Conservation (phyloP, 192 early-diverging fungal genomes). For the Gaertneriomyces sp. region DNA sequence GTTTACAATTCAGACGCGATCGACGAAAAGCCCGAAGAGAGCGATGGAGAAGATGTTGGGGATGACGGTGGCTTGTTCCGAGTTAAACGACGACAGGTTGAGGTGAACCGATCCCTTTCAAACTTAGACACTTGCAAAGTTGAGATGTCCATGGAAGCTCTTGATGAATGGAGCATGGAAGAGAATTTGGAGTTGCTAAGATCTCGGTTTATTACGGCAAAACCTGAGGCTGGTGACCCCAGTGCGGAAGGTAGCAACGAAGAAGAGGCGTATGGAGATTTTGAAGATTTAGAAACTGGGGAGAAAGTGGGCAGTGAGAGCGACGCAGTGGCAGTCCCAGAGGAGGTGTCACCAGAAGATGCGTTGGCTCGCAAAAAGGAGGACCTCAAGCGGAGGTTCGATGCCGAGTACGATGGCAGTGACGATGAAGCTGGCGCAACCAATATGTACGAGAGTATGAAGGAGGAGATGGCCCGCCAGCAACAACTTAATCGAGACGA, state of each 20-base stretch:
- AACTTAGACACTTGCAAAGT: slow-evolving; percentile 67
- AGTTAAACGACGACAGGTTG: slow-evolving; percentile 36
- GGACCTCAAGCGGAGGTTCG: slow-evolving; percentile 90
- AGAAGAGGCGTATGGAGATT: slow-evolving; percentile 70
- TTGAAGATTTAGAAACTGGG: slow-evolving; percentile 71
- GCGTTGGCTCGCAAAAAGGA: slow-evolving; percentile 73
- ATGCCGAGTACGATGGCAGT: slow-evolving; percentile 73
- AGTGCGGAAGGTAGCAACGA: slow-evolving; percentile 37
- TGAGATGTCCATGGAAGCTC: slow-evolving; percentile 50
- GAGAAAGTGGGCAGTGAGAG: slow-evolving; percentile 40
- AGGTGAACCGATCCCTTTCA: slow-evolving; percentile 27
- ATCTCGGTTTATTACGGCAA: slow-evolving; percentile 74
- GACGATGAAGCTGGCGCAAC: slow-evolving; percentile 68
- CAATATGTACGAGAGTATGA: slow-evolving; percentile 85
- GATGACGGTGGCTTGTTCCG: slow-evolving; percentile 63
- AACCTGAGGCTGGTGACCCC: slow-evolving; percentile 29
- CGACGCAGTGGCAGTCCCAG: slow-evolving; percentile 38
- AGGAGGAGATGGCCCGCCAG: slow-evolving; percentile 85
- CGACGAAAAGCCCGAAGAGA: slow-evolving; percentile 1
- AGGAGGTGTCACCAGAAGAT: slow-evolving; percentile 13
- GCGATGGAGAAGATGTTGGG: slow-evolving; percentile 34
- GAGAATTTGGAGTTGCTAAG: slow-evolving; percentile 66
- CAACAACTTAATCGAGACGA: slow-evolving; percentile 76
- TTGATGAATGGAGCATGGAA: slow-evolving; percentile 68
- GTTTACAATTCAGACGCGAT: slow-evolving; percentile 70